A percentile compares a stretch with the other conserved stretches of the same genome.
phyloP scores from a whole-genome alignment of 2,329 filamentous ascomycete species.

The Hypoxylon rubiginosum region DNA sequence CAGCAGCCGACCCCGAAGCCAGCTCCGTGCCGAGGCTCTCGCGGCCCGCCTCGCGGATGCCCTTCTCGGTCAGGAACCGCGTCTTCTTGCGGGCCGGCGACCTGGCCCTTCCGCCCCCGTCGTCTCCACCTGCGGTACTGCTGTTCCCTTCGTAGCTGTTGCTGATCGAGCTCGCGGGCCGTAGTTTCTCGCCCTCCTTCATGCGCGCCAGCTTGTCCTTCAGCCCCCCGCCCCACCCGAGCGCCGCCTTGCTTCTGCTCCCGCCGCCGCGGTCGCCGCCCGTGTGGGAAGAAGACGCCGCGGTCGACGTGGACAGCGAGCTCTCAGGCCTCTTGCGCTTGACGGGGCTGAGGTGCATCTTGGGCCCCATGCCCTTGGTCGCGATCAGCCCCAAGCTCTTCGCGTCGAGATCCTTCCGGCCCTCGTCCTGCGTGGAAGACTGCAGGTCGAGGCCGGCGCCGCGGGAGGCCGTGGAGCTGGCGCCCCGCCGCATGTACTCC shows the following conservation, averaged over 20 bases:
- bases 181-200: slow-evolving; percentile 70
- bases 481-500: slow-evolving; percentile 73
- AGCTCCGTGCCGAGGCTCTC: slow-evolving; percentile 76
- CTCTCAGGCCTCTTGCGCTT: slow-evolving; percentile 73
- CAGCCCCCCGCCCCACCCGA: slow-evolving; percentile 71
- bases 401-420: slow-evolving; percentile 58
- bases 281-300: slow-evolving; percentile 2
- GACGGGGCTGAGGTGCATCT: slow-evolving; percentile 69
- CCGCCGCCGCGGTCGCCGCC: slow-evolving; percentile 15
- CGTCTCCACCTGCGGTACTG: background rate
- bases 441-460: background rate
- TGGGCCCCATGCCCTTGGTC: slow-evolving; percentile 56
- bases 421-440: slow-evolving; percentile 44
- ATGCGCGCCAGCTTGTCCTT: slow-evolving; percentile 70
- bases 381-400: slow-evolving; percentile 59
- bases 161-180: slow-evolving; percentile 8
- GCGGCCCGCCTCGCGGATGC: slow-evolving; percentile 81
- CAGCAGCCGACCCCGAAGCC: background rate
- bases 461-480: slow-evolving; percentile 14
- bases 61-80: slow-evolving; percentile 82
- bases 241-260: slow-evolving; percentile 37
- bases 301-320: slow-evolving; percentile 53
- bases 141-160: background rate
- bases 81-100: slow-evolving; percentile 78
- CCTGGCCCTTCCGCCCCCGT: slow-evolving; percentile 45